Conservation (phyloP, 108 stramenopile genomes). For the Ochromonas danica region DNA sequence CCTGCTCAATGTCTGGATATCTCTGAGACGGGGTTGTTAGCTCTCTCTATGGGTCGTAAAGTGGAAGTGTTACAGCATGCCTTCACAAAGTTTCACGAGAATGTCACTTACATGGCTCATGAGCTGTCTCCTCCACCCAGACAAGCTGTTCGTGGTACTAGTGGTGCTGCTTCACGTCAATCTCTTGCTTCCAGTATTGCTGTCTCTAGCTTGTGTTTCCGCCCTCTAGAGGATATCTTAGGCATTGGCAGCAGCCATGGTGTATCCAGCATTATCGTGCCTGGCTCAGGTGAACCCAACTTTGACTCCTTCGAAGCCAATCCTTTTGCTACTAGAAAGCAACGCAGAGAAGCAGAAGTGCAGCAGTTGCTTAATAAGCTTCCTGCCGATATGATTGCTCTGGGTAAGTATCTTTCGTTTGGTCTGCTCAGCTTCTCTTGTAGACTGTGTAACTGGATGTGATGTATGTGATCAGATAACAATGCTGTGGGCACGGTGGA, state of each 20-base stretch:
- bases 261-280: constrained; percentile 82
- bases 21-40: constrained; percentile 81
- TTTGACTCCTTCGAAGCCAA: constrained; percentile 87
- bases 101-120: constrained; percentile 9
- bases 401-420: constrained; percentile 50
- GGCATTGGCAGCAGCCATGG: constrained; percentile 87
- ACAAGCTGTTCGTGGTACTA: too few species aligned
- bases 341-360: constrained; percentile 91
- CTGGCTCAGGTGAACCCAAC: constrained; percentile 93
- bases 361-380: constrained; percentile 89
- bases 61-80: constrained; percentile 6
- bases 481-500: constrained; percentile 63
- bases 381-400: constrained; percentile 83
- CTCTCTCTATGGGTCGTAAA: constrained; percentile 50
- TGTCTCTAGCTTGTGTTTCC: constrained; percentile 73
- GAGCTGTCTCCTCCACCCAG: constrained; percentile 57
- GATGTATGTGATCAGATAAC: constrained; percentile 79
- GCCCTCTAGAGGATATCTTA: constrained; percentile 96
- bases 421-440: background rate
- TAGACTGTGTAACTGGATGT: constrained; percentile 54
- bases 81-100: constrained; percentile 3
- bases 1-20: constrained; percentile 74
- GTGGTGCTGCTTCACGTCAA: constrained; percentile 74
- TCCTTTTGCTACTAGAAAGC: constrained; percentile 81
- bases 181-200: constrained; percentile 64